These are phyloP conservation scores for Kodamaea neixiangensis DNA, from an alignment of 805 yeast genomes.

Conservation along the genomic window DNA sequence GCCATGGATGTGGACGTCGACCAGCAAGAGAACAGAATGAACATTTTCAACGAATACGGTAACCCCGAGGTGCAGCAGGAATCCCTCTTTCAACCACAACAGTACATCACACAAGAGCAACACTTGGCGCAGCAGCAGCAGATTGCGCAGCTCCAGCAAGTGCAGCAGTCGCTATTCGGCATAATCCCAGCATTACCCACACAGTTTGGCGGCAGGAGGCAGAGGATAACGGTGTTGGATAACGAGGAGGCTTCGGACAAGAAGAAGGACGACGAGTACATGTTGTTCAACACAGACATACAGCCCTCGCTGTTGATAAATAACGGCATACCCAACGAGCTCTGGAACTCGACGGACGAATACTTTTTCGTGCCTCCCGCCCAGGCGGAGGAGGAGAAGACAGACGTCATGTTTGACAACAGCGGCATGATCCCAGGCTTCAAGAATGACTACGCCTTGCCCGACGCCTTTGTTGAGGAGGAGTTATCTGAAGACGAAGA, in stretches of 20 bases:
- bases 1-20: constrained; percentile 16
- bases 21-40: constrained; percentile 10
- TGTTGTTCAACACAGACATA: constrained; percentile 42
- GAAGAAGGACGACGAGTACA: constrained; percentile 37
- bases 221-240: constrained; percentile 36
- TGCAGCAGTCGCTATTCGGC: constrained; percentile 5
- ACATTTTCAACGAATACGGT: constrained; percentile 43
- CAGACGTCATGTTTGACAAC: constrained; percentile 12
- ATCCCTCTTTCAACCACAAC: constrained; percentile 13
- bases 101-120: constrained; percentile 8
- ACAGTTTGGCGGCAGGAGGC: constrained; percentile 22
- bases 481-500: constrained; percentile 42
- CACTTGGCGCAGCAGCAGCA: constrained; percentile 10
- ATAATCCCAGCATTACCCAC: constrained; percentile 13
- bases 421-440: constrained; percentile 30
- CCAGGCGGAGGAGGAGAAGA: constrained; percentile 14
- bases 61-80: constrained; percentile 31
- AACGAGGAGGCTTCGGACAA: constrained; percentile 19
- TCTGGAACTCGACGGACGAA: constrained; percentile 20
- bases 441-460: constrained; percentile 35
- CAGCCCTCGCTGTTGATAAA: constrained; percentile 41
- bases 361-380: constrained; percentile 29
- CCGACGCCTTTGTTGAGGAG: constrained; percentile 42
- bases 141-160: background rate
- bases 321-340: constrained; percentile 19